These are phyloP conservation scores for Tuber melanosporum DNA, from an alignment of 495 filamentous ascomycete species.

Conservation along the genomic window DNA sequence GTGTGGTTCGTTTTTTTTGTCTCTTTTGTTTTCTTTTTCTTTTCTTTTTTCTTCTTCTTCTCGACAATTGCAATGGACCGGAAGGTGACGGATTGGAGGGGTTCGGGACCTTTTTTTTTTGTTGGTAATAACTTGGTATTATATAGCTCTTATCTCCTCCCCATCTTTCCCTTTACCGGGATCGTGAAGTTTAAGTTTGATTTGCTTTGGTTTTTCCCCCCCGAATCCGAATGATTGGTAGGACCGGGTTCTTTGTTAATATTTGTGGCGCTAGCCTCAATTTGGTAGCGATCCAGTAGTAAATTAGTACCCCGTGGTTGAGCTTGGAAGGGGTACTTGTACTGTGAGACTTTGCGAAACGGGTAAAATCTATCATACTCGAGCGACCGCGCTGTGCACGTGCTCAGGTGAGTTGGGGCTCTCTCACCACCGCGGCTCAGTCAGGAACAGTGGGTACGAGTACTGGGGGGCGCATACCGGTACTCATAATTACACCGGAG, in stretches of 20 bases:
- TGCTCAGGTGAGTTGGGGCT: neutral
- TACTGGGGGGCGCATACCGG: no score
- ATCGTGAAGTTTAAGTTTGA: neutral
- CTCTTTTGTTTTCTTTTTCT: neutral
- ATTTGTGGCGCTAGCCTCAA: slow-evolving; percentile 5
- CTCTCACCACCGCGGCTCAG: neutral
- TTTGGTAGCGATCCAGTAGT: slow-evolving; percentile 2
- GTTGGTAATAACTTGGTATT: neutral
- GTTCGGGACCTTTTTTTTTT: neutral
- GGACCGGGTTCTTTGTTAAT: neutral
- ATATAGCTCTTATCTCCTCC: neutral
- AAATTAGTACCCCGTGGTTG: neutral
- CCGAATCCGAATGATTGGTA: neutral
- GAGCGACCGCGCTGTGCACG: neutral
- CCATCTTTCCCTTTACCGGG: neutral
- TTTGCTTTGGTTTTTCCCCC: neutral
- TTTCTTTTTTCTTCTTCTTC: neutral
- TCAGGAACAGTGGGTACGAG: neutral
- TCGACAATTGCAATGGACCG: neutral
- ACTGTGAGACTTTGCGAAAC: neutral
- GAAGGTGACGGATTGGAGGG: neutral
- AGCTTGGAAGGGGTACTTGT: neutral
- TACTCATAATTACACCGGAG: no score
- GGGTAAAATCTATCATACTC: neutral
- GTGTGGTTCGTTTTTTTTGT: neutral